Evolutionary conservation across 345 rosid genomes (phyloP), one percentile per base, ranked within the genome.

Genomic region (Syzygium jambos): DNA sequence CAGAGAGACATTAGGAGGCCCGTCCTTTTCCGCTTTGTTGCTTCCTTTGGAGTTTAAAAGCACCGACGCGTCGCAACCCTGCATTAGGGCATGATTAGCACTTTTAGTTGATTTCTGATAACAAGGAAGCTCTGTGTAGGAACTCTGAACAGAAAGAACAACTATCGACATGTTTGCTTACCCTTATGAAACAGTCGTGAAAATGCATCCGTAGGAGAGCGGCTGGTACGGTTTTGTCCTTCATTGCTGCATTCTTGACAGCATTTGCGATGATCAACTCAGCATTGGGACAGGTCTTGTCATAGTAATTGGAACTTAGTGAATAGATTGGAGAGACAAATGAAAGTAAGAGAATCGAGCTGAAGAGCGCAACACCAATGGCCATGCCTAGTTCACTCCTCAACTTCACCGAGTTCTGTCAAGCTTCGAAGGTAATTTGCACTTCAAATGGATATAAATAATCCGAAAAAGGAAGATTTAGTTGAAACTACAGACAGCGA

Each of bases 21-120:
- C 98, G 88, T 95, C 98, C 90, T 97, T 97, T 90, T 97, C 99
- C 11, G 98, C 97, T 87, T 88, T 90, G 90, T 93, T 93, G 52
- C 92, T 92, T 9, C 94, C 96, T 88, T 92, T 95, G 1, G 97
- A 93, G 77, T 94, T 93, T 91, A 97, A 65, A 52, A 97, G 91
- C 89, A 96, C 98, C 12, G 99, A 97, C 46, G 88, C 99, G 90
- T 97, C 99, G 56, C 99, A 97, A 77, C 99, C 99, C 99, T 97
- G 53, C 21, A 30, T 82, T 46, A 53, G 21, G 27, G 23, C 27
- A 56, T 14, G 9, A 82, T 5, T 19, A 53, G 59, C 38, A 11
- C 54, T 5, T 49, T 38, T 27, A 23, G 82, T 73, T n/a, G 11
- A 96, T 22, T 27, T 52, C 38, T 34, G 23, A 17, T 84, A 52